phyloP scores from a whole-genome alignment of 1,284 basidiomycete species.

The Cerrena zonata region DNA sequence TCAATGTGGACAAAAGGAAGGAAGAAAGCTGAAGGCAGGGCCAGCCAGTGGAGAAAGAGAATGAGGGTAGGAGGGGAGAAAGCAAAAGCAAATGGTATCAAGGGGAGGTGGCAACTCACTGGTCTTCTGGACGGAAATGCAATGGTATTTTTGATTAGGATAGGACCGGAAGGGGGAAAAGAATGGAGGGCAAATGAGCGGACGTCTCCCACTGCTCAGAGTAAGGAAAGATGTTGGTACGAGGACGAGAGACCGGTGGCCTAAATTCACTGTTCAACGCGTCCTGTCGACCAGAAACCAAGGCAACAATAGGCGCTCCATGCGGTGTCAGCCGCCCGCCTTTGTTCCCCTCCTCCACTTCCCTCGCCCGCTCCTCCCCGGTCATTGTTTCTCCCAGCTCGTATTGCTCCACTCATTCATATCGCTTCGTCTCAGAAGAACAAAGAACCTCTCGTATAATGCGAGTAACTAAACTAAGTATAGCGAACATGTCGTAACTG shows the following conservation, averaged over 20 bases:
- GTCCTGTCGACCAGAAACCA: constrained; percentile 6
- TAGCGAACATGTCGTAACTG: constrained; percentile 1
- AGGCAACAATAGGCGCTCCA: constrained; percentile 1
- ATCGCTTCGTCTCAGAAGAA: not conserved
- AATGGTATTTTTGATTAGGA: constrained; percentile 1
- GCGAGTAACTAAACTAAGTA: not conserved
- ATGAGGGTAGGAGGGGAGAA: constrained; percentile 14
- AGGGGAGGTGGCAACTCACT: not conserved
- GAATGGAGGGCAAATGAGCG: constrained; percentile 7
- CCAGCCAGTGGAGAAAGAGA: constrained; percentile 14
- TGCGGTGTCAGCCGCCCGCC: constrained; percentile 2
- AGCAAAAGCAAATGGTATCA: too few relatives aligned
- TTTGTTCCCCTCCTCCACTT: not conserved
- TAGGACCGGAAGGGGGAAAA: constrained; percentile 3
- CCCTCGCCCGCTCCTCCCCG: not conserved
- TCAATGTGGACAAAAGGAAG: constrained; percentile 5
- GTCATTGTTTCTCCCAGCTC: not conserved
- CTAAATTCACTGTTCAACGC: too few relatives aligned
- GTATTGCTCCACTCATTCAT: not conserved
- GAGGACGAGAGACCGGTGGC: not conserved
- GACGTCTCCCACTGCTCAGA: not conserved
- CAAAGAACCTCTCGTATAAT: not conserved
- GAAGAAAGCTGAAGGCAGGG: not conserved
- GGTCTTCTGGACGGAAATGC: not conserved
- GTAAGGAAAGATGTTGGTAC: not conserved